Evolutionary conservation across 2,329 filamentous ascomycete species (phyloP), one percentile per base, ranked within the genome.

Genomic region (Curvularia sp.): DNA sequence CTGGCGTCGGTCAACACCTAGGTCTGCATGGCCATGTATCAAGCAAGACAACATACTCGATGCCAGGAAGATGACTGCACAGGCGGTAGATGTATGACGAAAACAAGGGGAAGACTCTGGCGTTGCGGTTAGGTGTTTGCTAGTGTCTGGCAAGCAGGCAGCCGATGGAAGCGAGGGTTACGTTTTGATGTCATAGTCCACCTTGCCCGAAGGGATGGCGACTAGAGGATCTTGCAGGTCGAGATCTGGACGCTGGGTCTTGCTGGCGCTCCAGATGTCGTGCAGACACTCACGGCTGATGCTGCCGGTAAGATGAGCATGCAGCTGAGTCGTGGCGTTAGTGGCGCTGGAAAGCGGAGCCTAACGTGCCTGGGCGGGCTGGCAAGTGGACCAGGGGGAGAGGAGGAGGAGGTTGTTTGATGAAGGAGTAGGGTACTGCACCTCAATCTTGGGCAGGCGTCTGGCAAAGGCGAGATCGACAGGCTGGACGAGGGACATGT

Each of bases 271-370:
- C 90, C 91, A 95, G 71, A 94, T 87, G 36, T 91, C 84, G 71
- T 92, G 90, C 1, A 95, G 85, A 60, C 86, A 88, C 68, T 86
- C 79, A 30, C 89, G 86, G 71, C 86, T 89, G 74, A 95, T 91
- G 74, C 89, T 92, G 52, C 91, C 91, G 39, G 87, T 91, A 43
- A 95, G 82, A 76, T 95, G 91, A 61, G 91, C 91, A 69, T 95
- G 91, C 52, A 94, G 84, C 88, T 93, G 67, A 66, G 61, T 68
- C 42, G 64, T 41, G 52, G 55, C 49, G 57, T 69, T 69, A 70
- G 72, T 67, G 61, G 57, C 55, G 66, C 67, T 66, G 64, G 63
- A 62, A 65, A 67, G 64, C 62, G 65, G 67, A 58, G 72, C 53
- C 69, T 65, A 67, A 63, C 67, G 67, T 50, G 52, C 38, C 50